phyloP scores from a whole-genome alignment of 176 grass and related monocot genomes.

The Sorghum bicolor region Sorghum_bicolor_NCBIv3 NC_012878.2:48254501-48255000 shows the following conservation, averaged over 20 bases:
- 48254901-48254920: slow-evolving; percentile 3
- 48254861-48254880: slow-evolving; percentile 15
- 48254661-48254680: slow-evolving; percentile 98
- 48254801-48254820: slow-evolving; percentile 12
- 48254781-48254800: not conserved
- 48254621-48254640: slow-evolving; percentile 86
- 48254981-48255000: not conserved
- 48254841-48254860: not conserved
- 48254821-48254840: not conserved
- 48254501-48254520: not conserved
- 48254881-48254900: not conserved
- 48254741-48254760: not conserved
- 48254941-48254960: not conserved
- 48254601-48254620: slow-evolving; percentile 93
- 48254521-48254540: slow-evolving; percentile 14
- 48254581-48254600: slow-evolving; percentile 96
- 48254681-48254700: slow-evolving; percentile 90
- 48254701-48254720: slow-evolving; percentile 21
- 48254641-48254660: slow-evolving; percentile 92
- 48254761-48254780: not conserved
- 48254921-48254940: not conserved
- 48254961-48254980: slow-evolving; percentile 4
- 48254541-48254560: slow-evolving; percentile 17
- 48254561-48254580: slow-evolving; percentile 77
- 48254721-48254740: slow-evolving; percentile 6